Evolutionary conservation across 2,329 filamentous ascomycete species (phyloP).

Genomic region (Monilinia aucupariae): DNA sequence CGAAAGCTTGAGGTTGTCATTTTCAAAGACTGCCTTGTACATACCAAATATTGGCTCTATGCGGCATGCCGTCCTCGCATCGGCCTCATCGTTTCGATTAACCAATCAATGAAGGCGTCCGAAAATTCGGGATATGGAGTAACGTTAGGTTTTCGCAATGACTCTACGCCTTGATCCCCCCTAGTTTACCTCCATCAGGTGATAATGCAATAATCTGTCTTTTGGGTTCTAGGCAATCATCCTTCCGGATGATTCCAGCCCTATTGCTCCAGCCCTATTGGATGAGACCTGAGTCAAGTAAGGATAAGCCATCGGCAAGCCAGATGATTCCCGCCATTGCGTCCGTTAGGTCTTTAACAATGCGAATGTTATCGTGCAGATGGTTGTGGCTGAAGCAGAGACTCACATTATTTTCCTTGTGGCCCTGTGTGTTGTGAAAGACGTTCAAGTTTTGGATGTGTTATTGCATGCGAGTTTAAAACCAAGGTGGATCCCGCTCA

Average conservation of each 20-base stretch:
- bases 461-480: constrained; percentile 1
- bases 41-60: not conserved
- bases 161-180: constrained; percentile 12
- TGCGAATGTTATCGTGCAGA: not conserved
- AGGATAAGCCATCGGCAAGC: not conserved
- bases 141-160: not conserved
- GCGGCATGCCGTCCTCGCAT: constrained; percentile 2
- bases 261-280: constrained; percentile 2
- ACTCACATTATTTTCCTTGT: not conserved
- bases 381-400: not conserved
- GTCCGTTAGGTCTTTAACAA: not conserved
- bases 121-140: not conserved
- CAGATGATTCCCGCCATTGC: not conserved
- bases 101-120: not conserved
- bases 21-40: not conserved
- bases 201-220: not conserved
- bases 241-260: not conserved
- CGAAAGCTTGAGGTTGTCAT: not conserved
- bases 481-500: constrained; percentile 1
- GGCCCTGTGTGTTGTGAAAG: not conserved
- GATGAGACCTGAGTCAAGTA: constrained; percentile 1
- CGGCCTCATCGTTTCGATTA: not conserved
- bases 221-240: constrained; percentile 13
- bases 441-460: constrained; percentile 1
- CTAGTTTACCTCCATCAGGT: not conserved